phyloP scores from a whole-genome alignment of 495 filamentous ascomycete species.

The Podospora fimiseda region DNA sequence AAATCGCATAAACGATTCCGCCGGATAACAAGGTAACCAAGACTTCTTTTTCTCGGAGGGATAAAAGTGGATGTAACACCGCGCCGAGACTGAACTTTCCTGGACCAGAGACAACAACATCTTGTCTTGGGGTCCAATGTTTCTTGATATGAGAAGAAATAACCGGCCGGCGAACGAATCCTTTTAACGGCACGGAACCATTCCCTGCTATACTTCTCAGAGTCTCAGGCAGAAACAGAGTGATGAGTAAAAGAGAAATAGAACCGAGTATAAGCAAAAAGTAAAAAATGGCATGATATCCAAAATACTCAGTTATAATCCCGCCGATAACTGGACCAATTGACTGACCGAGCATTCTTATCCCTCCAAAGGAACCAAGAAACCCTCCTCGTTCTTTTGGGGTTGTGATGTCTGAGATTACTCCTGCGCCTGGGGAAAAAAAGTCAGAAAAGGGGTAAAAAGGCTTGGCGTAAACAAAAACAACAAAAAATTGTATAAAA shows the following conservation, averaged over 20 bases:
- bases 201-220: conserved; percentile 60
- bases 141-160: conserved; percentile 41
- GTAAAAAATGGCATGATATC: conserved; percentile 65
- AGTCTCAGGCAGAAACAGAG: conserved; percentile 53
- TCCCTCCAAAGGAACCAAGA: conserved; percentile 44
- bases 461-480: neutral
- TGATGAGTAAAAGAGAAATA: conserved; percentile 35
- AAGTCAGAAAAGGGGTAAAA: neutral
- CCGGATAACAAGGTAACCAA: conserved; percentile 49
- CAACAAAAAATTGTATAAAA: neutral
- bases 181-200: conserved; percentile 39
- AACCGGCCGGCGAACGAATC: conserved; percentile 25
- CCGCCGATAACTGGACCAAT: conserved; percentile 59
- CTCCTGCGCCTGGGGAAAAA: conserved; percentile 35
- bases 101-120: conserved; percentile 11
- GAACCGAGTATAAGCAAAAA: conserved; percentile 52
- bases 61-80: conserved; percentile 51
- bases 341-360: conserved; percentile 40
- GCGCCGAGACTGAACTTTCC: conserved; percentile 35
- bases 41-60: conserved; percentile 57
- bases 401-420: conserved; percentile 48
- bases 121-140: conserved; percentile 8
- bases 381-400: conserved; percentile 45
- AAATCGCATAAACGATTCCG: conserved; percentile 27
- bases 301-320: conserved; percentile 52